phyloP scores from a whole-genome alignment of 495 filamentous ascomycete species.

The Pyrenopolyporus hunteri region DNA sequence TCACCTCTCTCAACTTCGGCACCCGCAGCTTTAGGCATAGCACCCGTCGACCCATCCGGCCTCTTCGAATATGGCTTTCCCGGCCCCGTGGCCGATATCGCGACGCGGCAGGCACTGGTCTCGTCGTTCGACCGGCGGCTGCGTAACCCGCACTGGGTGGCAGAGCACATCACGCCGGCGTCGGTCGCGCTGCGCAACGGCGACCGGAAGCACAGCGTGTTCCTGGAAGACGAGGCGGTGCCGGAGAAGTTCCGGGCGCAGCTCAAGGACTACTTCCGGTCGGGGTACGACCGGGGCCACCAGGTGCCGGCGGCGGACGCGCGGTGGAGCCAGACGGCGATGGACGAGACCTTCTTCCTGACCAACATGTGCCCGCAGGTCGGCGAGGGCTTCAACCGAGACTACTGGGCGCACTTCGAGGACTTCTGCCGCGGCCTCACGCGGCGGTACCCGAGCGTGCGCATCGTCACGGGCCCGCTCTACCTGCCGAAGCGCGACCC shows the following conservation, averaged over 20 bases:
- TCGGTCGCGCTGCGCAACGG: conserved; percentile 76
- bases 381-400: conserved; percentile 94
- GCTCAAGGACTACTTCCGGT: conserved; percentile 90
- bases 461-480: conserved; percentile 90
- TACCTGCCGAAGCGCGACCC: conserved; percentile 84
- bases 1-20: conserved; percentile 41
- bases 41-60: conserved; percentile 81
- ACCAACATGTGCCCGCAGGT: conserved; percentile 99
- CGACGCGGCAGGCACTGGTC: conserved; percentile 71
- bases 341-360: conserved; percentile 91
- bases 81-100: conserved; percentile 84
- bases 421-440: conserved; percentile 91
- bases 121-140: conserved; percentile 91
- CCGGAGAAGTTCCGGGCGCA: conserved; percentile 88
- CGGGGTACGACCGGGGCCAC: conserved; percentile 96
- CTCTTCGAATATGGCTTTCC: conserved; percentile 98
- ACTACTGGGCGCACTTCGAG: conserved; percentile 99
- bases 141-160: conserved; percentile 93
- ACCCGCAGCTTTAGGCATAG: conserved; percentile 38
- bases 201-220: conserved; percentile 82
- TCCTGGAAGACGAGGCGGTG: conserved; percentile 79
- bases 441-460: conserved; percentile 77
- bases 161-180: conserved; percentile 93
- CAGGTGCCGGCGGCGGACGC: conserved; percentile 96
- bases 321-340: conserved; percentile 91